Evolutionary conservation across 2,329 filamentous ascomycete species (phyloP).

Genomic region (Colletotrichum falcatum): DNA sequence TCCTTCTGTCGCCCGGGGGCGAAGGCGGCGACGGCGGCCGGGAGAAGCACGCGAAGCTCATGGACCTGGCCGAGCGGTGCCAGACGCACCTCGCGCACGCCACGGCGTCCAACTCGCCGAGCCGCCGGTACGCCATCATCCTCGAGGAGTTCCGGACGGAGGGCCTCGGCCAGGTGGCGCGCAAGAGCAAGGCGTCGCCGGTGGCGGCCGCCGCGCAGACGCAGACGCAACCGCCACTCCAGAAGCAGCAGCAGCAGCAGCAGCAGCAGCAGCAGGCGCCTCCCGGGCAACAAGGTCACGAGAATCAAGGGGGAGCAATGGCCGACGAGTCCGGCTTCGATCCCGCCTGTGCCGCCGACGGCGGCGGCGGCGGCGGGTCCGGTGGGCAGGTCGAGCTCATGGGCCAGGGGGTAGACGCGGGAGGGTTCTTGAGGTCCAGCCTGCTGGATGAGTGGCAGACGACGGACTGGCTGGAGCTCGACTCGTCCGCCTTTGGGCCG

Average conservation of each 20-base stretch:
- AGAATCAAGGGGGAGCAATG: background rate
- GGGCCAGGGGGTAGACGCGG: slow-evolving; percentile 22
- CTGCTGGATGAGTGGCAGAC: slow-evolving; percentile 47
- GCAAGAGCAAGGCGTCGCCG: background rate
- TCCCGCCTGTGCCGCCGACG: slow-evolving; percentile 12
- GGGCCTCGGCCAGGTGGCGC: slow-evolving; percentile 39
- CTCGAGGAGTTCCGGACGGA: slow-evolving; percentile 43
- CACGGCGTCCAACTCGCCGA: slow-evolving; percentile 43
- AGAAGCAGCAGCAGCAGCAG: background rate
- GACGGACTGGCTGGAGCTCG: slow-evolving; percentile 48
- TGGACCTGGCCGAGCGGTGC: slow-evolving; percentile 54
- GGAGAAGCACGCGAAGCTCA: slow-evolving; percentile 45
- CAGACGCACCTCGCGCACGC: slow-evolving; percentile 53
- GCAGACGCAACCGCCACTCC: background rate
- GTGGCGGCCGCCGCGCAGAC: background rate
- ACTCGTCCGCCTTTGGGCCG: slow-evolving; percentile 43
- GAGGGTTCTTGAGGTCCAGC: slow-evolving; percentile 18
- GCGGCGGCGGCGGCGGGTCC: background rate
- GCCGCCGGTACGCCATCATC: slow-evolving; percentile 43
- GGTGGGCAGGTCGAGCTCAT: slow-evolving; percentile 19
- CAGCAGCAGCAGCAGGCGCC: background rate
- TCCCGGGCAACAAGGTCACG: slow-evolving; percentile 3
- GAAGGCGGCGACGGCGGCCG: slow-evolving; percentile 10
- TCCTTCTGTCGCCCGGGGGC: background rate
- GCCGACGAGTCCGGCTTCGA: slow-evolving; percentile 18